A percentile compares a stretch with the other conserved stretches of the same genome.
phyloP scores from a whole-genome alignment of 768 basidiomycete species.

The Trametes elegans region DNA sequence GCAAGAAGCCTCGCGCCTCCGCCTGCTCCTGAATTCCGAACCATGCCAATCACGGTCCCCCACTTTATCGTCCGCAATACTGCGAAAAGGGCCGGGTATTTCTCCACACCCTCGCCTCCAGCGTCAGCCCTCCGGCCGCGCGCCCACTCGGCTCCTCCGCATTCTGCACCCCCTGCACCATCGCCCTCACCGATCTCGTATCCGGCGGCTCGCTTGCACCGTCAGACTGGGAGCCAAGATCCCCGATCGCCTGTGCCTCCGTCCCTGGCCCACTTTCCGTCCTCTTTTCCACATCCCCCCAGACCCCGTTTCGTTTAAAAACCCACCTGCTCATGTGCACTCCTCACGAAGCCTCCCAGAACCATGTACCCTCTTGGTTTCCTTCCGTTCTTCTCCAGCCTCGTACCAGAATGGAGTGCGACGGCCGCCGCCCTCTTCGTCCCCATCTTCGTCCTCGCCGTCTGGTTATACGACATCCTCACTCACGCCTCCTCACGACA shows the following conservation, averaged over 20 bases:
- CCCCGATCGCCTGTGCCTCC: conserved; percentile 12
- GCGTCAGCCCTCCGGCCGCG: not conserved
- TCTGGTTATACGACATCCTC: conserved; percentile 29
- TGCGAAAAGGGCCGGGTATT: conserved; percentile 4
- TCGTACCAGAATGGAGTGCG: conserved; percentile 35
- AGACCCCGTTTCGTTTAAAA: conserved; percentile 9
- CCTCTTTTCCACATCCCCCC: not conserved
- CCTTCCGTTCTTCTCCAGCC: conserved; percentile 36
- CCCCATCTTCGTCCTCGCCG: conserved; percentile 38
- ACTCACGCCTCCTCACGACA: not conserved
- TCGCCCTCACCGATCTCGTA: conserved; percentile 9
- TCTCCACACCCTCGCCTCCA: conserved; percentile 7
- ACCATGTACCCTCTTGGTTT: conserved; percentile 45
- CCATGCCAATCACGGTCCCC: conserved; percentile 14
- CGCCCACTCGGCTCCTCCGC: not conserved
- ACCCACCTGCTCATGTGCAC: conserved; percentile 21
- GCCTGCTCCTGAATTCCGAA: conserved; percentile 12
- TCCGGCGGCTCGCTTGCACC: conserved; percentile 15
- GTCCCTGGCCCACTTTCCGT: conserved; percentile 2
- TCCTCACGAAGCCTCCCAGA: conserved; percentile 11
- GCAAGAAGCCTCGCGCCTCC: conserved; percentile 2
- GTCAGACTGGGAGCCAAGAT: conserved; percentile 13
- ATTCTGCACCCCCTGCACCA: not conserved
- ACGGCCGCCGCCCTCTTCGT: conserved; percentile 34
- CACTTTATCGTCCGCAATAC: conserved; percentile 8